Conservation (phyloP, 768 basidiomycete species). For the Tephrocybe sp. region DNA sequence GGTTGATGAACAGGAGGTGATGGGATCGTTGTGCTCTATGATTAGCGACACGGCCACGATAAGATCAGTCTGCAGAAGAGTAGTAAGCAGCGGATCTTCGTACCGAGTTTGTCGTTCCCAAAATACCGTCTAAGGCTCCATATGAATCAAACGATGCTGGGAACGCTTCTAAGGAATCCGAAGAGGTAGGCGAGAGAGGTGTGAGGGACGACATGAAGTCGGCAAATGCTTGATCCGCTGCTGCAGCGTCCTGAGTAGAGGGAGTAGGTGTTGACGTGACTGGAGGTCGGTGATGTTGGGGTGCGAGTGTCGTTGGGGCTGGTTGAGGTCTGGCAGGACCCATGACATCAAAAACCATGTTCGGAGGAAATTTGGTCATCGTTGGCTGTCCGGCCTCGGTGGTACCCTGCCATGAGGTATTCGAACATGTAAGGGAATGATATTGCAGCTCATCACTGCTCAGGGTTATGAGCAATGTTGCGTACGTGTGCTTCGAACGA, state of each 20-base stretch:
- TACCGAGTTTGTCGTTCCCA: background rate
- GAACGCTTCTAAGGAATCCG: background rate
- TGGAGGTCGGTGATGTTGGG: background rate
- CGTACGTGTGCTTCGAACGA: no score
- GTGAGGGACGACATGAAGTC: conserved; percentile 11
- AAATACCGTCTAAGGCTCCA: background rate
- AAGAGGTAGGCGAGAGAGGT: background rate
- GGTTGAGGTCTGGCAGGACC: background rate
- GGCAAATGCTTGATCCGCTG: conserved; percentile 7
- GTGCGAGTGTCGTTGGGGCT: background rate
- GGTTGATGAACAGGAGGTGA: background rate
- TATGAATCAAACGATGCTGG: background rate
- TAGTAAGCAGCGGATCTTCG: background rate
- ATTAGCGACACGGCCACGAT: no score
- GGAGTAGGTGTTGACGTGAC: background rate
- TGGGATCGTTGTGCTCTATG: no score
- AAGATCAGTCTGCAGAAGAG: no score
- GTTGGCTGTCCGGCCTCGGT: background rate
- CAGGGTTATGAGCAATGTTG: background rate
- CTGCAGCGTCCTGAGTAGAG: background rate
- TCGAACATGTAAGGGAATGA: conserved; percentile 7
- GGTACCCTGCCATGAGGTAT: background rate
- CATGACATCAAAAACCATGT: background rate
- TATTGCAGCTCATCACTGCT: conserved; percentile 12
- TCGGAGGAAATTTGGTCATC: background rate